A percentile compares a stretch with the other conserved stretches of the same genome.
Conservation (phyloP, 78 protist species). For the Pigoraptor vietnamica region DNA sequence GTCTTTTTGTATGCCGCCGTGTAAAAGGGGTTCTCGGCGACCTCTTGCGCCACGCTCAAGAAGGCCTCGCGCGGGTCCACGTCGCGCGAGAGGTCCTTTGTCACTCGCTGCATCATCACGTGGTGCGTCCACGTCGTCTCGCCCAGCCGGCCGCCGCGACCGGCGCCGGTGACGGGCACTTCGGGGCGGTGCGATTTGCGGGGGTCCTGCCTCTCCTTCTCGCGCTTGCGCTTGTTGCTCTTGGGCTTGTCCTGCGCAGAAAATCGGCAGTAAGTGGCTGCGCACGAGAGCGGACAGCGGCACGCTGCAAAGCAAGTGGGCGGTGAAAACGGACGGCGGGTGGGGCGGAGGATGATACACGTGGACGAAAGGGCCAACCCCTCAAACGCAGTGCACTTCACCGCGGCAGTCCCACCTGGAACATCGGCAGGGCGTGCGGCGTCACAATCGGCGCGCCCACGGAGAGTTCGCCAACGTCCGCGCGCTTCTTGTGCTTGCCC, state of each 20-base stretch:
- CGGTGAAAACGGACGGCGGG: too few species aligned
- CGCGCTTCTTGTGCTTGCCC: slow-evolving; percentile 16
- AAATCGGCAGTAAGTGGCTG: neutral
- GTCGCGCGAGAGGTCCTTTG: slow-evolving; percentile 7
- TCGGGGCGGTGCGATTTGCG: slow-evolving; percentile 14
- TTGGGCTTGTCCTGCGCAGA: slow-evolving; percentile 12
- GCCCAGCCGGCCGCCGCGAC: neutral
- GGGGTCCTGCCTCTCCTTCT: slow-evolving; percentile 13
- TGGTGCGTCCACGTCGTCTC: slow-evolving; percentile 1
- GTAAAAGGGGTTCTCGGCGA: neutral
- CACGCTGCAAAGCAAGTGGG: too few species aligned
- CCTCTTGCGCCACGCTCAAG: neutral
- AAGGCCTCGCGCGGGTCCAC: slow-evolving; percentile 32
- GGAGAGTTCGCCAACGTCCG: neutral
- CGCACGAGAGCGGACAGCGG: too few species aligned
- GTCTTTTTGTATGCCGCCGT: neutral
- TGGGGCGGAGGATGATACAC: too few species aligned
- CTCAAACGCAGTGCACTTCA: too few species aligned
- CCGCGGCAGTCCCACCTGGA: too few species aligned
- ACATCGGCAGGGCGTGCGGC: slow-evolving; percentile 37
- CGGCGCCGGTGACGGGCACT: slow-evolving; percentile 11
- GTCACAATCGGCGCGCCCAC: slow-evolving; percentile 41
- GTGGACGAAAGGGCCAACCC: too few species aligned
- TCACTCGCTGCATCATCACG: neutral
- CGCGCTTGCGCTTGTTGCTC: neutral